Evolutionary conservation across 2,329 filamentous ascomycete species (phyloP).

Genomic region (Calonectria naviculata): DNA sequence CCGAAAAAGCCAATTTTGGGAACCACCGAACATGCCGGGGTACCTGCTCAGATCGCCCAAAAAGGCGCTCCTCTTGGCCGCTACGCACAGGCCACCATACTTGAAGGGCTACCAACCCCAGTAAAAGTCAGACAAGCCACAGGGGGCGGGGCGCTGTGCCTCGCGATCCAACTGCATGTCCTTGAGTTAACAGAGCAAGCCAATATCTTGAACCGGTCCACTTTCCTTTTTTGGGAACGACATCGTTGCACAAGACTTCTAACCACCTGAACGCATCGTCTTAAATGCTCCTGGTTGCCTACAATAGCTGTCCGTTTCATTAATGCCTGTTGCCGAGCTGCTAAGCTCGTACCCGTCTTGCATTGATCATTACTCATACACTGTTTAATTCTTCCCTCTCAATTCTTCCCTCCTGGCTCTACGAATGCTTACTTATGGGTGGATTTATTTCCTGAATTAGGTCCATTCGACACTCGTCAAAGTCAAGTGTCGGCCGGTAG

Average conservation of each 20-base stretch:
- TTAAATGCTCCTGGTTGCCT: not conserved
- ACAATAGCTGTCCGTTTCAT: no score
- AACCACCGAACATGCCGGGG: not conserved
- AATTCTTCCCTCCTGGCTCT: no score
- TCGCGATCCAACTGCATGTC: not conserved
- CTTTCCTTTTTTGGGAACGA: not conserved
- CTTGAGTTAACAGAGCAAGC: not conserved
- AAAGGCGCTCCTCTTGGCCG: not conserved
- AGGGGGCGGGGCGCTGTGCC: not conserved
- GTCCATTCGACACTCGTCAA: no score
- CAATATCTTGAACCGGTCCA: not conserved
- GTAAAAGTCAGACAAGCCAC: constrained; percentile 8
- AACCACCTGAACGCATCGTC: not conserved
- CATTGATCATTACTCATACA: no score
- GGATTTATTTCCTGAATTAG: no score
- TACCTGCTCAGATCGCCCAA: not conserved
- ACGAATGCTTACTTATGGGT: no score
- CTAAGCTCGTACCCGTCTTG: no score
- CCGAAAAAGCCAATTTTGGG: not conserved
- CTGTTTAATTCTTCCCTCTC: no score
- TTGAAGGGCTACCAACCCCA: not conserved
- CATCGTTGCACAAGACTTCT: no score
- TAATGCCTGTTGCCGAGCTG: no score
- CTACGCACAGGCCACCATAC: not conserved
- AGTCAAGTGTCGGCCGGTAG: no score